Evolutionary conservation across 2,329 filamentous ascomycete species (phyloP), one percentile per base, ranked within the genome.

Genomic region (Xylariomycetidae sp.): DNA sequence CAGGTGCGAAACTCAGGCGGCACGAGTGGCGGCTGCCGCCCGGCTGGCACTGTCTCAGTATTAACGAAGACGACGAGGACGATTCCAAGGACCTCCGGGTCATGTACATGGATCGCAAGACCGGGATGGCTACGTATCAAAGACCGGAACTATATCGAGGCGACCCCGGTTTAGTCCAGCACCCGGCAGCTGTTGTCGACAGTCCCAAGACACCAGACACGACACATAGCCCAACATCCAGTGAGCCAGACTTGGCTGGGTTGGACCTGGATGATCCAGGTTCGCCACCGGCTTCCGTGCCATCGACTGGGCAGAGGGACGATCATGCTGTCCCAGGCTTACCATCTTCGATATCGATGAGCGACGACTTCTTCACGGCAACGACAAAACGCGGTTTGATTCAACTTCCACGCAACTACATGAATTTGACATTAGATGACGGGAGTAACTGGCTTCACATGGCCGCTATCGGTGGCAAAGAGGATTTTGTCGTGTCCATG

Each of bases 1-100:
- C 19, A 17, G 13, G 12, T 10, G 26, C 33, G 9, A 30, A 15
- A 4, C 26, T 29, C 13, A 34, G 26, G 18, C 25, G 9, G 18
- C 14, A 30, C 14, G 26, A 34, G 16, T 34, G 33, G 33, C 33
- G 33, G 14, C 19, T 34, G 3, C 26, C 33, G 16, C 33, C 33
- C 11, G 26, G 16, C 17, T 34, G 33, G 33, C 6, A 30, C 12
- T 34, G 33, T 16, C 14, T 30, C 3, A 25, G 18, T 9, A 12
- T 34, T 9, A 14, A 10, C 12, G 33, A 29, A 15, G n/a, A n/a
- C n/a, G 26, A 34, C 16, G 16, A 29, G 13, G 17, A 19, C 33
- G 16, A 34, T 9, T 20, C 14, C 22, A 16, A 16, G 15, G 18
- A 27, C 15, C 17, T 14, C 19, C 17, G 18, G 14, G 27, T 15